Conservation (phyloP, 257 asterid species). For the Fraxinus quadrangulata region DNA sequence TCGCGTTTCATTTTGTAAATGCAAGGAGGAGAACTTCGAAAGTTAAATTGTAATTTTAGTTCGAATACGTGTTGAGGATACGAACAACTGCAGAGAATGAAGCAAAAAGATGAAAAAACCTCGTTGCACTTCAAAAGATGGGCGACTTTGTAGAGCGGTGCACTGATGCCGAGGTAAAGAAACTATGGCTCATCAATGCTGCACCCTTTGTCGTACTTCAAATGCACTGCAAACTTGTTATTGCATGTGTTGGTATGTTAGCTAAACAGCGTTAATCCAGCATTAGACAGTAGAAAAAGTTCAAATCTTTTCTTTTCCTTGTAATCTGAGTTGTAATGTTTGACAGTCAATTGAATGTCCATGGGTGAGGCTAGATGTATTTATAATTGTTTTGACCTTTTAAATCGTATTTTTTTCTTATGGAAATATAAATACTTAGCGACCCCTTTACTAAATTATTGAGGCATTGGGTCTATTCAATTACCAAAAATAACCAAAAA, state of each 20-base stretch:
- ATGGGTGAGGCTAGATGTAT: too few species aligned
- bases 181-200: neutral
- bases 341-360: too few species aligned
- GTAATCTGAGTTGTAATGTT: too few species aligned
- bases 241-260: too few species aligned
- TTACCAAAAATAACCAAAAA: too few species aligned
- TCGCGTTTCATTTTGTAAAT: constrained; percentile 33
- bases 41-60: constrained; percentile 51
- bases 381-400: too few species aligned
- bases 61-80: neutral
- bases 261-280: neutral
- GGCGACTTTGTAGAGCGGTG: neutral
- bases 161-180: neutral
- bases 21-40: constrained; percentile 66
- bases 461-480: too few species aligned
- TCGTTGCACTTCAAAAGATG: neutral
- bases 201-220: neutral
- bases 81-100: neutral
- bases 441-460: too few species aligned
- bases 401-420: too few species aligned
- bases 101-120: neutral
- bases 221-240: neutral
- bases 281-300: too few species aligned
- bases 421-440: too few species aligned
- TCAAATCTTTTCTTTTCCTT: too few species aligned